A percentile compares a stretch with the other conserved stretches of the same genome.
phyloP scores from a whole-genome alignment of 371 early-diverging fungal species.

The Coemansia sp. region DNA sequence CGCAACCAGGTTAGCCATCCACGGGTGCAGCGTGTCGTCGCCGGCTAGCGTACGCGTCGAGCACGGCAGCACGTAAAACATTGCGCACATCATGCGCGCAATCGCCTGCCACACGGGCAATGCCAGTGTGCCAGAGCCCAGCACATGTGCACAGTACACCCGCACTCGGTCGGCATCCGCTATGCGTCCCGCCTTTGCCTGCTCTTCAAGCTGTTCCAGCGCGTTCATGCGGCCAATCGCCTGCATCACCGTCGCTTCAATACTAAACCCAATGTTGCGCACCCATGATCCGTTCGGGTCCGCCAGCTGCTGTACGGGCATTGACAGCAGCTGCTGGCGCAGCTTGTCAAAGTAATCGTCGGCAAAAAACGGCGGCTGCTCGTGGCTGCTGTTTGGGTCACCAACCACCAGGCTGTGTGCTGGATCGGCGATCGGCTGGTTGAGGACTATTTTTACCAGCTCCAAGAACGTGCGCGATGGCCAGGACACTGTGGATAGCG shows the following conservation, averaged over 20 bases:
- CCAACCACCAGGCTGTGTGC: constrained; percentile 19
- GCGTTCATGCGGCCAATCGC: constrained; percentile 32
- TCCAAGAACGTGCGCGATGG: constrained; percentile 46
- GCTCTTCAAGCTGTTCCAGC: constrained; percentile 33
- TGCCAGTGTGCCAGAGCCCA: constrained; percentile 30
- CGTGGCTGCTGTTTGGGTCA: constrained; percentile 30
- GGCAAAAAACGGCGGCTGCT: constrained; percentile 34
- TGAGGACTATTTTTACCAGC: constrained; percentile 42
- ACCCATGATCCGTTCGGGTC: constrained; percentile 40
- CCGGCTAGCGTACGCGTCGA: constrained; percentile 15
- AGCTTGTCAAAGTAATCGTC: constrained; percentile 41
- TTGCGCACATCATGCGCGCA: constrained; percentile 34
- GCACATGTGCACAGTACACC: constrained; percentile 41
- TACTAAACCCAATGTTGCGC: constrained; percentile 40
- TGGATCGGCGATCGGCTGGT: constrained; percentile 28
- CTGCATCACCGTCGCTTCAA: constrained; percentile 46
- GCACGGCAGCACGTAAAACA: constrained; percentile 41
- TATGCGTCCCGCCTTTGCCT: constrained; percentile 13
- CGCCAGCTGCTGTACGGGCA: constrained; percentile 20
- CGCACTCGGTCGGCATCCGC: constrained; percentile 14
- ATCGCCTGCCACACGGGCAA: constrained; percentile 32
- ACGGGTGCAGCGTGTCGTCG: not conserved
- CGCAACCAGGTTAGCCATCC: constrained; percentile 10
- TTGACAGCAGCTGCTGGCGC: constrained; percentile 19
- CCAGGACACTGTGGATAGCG: constrained; percentile 34